A percentile compares a stretch with the other conserved stretches of the same genome.
Evolutionary conservation across 2,329 filamentous ascomycete genomes (phyloP).

Genomic region (Colletotrichum tanaceti): DNA sequence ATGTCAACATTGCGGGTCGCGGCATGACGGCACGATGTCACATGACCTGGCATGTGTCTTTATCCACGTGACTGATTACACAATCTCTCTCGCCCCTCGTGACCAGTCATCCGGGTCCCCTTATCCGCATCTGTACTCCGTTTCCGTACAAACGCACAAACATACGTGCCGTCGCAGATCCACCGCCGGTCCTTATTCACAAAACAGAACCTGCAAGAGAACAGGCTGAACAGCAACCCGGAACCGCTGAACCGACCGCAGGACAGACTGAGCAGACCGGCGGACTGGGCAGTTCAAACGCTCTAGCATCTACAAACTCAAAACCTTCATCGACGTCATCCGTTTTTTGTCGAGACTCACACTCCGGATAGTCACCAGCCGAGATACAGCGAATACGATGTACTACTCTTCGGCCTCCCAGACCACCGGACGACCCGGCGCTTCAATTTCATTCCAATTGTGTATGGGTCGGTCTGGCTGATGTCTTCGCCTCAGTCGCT

Average conservation of each 20-base stretch:
- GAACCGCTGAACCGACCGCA: background rate
- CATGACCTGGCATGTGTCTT: background rate
- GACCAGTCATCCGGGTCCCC: too few relatives aligned
- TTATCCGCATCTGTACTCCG: too few relatives aligned
- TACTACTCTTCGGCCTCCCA: background rate
- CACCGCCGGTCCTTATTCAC: background rate
- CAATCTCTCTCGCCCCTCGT: too few relatives aligned
- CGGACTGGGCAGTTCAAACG: background rate
- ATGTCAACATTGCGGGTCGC: conserved; percentile 5
- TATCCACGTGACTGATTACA: background rate
- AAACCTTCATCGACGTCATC: conserved; percentile 2
- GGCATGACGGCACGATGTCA: conserved; percentile 33
- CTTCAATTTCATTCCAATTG: background rate
- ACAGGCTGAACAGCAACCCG: background rate
- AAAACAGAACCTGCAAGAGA: background rate
- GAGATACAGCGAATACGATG: background rate
- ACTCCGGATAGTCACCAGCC: background rate
- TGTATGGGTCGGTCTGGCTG: background rate
- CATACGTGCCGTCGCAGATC: conserved; percentile 16
- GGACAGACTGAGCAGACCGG: background rate
- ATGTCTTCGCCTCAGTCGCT: background rate
- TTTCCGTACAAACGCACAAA: too few relatives aligned
- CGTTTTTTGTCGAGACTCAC: background rate
- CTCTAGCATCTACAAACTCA: conserved; percentile 1
- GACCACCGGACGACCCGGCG: background rate